Percentiles rank a stretch among this genome's conserved stretches.
phyloP scores from a whole-genome alignment of 2,329 filamentous ascomycete species.

The Trichoderma atroviride region DNA sequence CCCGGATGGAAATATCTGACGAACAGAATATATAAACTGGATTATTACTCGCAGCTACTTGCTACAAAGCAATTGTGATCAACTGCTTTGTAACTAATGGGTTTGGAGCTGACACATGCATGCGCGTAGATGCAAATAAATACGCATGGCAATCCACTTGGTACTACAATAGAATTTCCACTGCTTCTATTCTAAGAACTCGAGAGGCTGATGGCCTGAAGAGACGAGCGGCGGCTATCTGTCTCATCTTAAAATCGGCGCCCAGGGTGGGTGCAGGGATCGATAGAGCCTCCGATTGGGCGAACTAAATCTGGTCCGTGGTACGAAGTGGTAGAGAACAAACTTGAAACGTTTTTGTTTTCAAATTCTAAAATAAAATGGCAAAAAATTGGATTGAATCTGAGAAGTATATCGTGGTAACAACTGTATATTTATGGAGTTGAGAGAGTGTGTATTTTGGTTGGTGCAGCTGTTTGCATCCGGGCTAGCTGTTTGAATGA shows the following conservation, averaged over 20 bases:
- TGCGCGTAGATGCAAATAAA: background rate
- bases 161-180: background rate
- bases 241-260: conserved; percentile 16
- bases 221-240: conserved; percentile 22
- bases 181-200: conserved; percentile 15
- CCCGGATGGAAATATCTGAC: background rate
- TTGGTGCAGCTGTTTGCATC: background rate
- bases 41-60: background rate
- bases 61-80: background rate
- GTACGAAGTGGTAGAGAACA: background rate
- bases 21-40: background rate
- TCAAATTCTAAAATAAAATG: background rate
- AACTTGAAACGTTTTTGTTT: background rate
- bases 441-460: background rate
- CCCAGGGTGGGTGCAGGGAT: conserved; percentile 11
- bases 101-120: background rate
- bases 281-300: conserved; percentile 10
- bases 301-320: background rate
- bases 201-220: background rate
- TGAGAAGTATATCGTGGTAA: background rate
- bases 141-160: background rate
- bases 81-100: background rate
- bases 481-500: background rate
- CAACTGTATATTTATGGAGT: background rate
- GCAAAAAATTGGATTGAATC: background rate